Evolutionary conservation across 2,329 filamentous ascomycete species (phyloP), one percentile per base, ranked within the genome.

Genomic region (Fusarium pseudocircinatum): DNA sequence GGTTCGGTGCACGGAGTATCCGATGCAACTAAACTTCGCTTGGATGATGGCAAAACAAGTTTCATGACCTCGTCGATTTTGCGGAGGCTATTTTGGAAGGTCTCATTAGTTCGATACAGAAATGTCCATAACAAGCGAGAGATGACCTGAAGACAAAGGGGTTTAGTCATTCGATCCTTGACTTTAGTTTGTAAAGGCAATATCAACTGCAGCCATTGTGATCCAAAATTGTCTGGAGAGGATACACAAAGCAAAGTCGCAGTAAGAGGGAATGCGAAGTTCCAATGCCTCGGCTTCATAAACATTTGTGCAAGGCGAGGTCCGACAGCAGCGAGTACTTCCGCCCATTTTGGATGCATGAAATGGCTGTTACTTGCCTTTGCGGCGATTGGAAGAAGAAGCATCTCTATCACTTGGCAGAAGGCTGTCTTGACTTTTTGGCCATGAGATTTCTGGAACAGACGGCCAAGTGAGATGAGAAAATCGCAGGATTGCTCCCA

Each of bases 51-150:
- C 42, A 99, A 87, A 4, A 97, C 90, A 76, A 97, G 87, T 77
- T 92, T 93, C 74, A 97, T 89, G 26, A 98, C 92, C 73, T 98
- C 96, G 73, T 99, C 96, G 24, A 98, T 85, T 81, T 96, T 98
- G 71, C 93, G 91, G 44, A 90, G 86, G 6, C 92, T 91, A 36
- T 87, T 87, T 61, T 91, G 89, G 4, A 89, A 84, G 15, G 90
- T 88, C 71, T 99, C 96, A 10, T 89, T 90, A 53, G 91, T 91
- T 57, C 96, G 92, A 81, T 97, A 97, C 7, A 99, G 87, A 81
- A 98, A 98, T 1, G 95, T 96, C 96, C 96, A 99, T 9, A 97
- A 87, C 32, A 99, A 85, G 60, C 96, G 92, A 43, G 95, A 97
- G 56, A 98, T 92, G 20, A 96, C 95, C 79, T 97, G 94, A 30